phyloP scores from a whole-genome alignment of 805 yeast species.

The Helenozyma rhizophorensis region DNA sequence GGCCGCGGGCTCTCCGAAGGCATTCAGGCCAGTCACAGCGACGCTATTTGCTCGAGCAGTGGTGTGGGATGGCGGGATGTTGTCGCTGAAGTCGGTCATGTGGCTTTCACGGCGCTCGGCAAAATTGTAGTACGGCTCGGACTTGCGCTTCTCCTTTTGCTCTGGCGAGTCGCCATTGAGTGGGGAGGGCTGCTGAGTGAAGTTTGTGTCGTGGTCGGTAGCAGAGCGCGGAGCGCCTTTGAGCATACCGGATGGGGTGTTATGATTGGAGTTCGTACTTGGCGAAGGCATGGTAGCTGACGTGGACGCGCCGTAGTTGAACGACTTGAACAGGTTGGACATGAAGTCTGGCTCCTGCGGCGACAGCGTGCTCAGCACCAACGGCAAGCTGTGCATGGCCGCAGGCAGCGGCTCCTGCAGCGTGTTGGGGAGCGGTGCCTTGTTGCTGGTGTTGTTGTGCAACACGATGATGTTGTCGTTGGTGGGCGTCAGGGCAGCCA shows the following conservation, averaged over 20 bases:
- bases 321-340: neutral
- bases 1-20: neutral
- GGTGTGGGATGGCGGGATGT: neutral
- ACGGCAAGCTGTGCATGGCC: conserved; percentile 1
- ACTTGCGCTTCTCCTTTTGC: conserved; percentile 7
- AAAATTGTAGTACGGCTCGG: neutral
- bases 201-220: conserved; percentile 8
- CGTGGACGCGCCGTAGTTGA: conserved; percentile 1
- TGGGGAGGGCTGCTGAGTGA: conserved; percentile 24
- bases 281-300: conserved; percentile 22
- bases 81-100: neutral
- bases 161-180: conserved; percentile 19
- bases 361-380: conserved; percentile 12
- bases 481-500: conserved; percentile 13
- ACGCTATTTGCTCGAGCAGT: neutral
- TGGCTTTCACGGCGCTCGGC: no score
- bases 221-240: conserved; percentile 1
- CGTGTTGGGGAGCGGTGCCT: conserved; percentile 41
- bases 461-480: conserved; percentile 51
- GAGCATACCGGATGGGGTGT: conserved; percentile 20
- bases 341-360: conserved; percentile 2
- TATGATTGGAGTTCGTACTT: conserved; percentile 19
- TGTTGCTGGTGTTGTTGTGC: conserved; percentile 47
- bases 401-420: conserved; percentile 2
- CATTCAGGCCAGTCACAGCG: no score